phyloP scores from a whole-genome alignment of 495 filamentous ascomycete species.

The Gamarada debralockiae region DNA sequence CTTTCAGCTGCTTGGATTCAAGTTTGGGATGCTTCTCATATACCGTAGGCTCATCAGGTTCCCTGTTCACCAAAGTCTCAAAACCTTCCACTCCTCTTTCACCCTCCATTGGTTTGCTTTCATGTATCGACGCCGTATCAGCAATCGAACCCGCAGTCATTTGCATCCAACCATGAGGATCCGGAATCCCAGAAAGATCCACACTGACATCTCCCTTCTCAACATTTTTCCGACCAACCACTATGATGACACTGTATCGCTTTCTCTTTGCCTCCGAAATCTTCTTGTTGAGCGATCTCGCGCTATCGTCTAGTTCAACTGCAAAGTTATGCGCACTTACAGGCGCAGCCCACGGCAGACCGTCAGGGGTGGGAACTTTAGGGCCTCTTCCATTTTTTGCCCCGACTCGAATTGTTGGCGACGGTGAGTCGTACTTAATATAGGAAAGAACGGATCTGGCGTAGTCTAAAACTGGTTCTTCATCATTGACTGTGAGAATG shows the following conservation, averaged over 20 bases:
- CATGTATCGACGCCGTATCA: no score
- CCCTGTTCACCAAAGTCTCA: no score
- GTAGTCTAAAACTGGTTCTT: constrained; percentile 51
- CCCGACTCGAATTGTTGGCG: no score
- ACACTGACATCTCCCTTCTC: constrained; percentile 3
- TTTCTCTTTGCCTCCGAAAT: constrained; percentile 66
- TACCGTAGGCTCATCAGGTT: no score
- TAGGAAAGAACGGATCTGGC: constrained; percentile 32
- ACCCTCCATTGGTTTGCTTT: no score
- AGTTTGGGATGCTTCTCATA: no score
- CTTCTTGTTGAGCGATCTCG: constrained; percentile 61
- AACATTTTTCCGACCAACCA: constrained; percentile 60
- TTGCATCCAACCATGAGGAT: not conserved
- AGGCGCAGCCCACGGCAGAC: not conserved
- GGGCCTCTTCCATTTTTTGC: not conserved
- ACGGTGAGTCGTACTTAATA: not conserved
- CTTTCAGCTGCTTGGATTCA: no score
- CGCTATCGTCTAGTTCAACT: constrained; percentile 69
- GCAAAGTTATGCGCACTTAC: constrained; percentile 37
- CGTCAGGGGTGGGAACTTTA: not conserved
- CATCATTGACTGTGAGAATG: constrained; percentile 71
- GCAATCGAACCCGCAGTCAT: no score
- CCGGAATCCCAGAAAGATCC: constrained; percentile 21
- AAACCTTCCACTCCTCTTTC: no score
- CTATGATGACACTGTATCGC: constrained; percentile 70